A percentile compares a stretch with the other conserved stretches of the same genome.
Conservation (phyloP, 1,139 yeast genomes). For the Yamadazyma dendronema region DNA sequence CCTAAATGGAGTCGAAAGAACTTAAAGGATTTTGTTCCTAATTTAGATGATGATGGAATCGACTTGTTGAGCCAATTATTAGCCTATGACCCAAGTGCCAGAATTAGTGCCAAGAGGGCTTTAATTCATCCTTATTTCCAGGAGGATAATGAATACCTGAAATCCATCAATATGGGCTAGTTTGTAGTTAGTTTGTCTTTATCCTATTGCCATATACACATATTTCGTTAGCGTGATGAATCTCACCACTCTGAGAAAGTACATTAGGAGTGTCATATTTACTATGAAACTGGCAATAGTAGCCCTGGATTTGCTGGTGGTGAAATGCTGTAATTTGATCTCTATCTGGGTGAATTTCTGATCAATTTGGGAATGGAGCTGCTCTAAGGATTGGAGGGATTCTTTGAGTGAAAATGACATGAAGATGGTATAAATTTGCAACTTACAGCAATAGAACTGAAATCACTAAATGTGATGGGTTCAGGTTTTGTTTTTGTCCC, state of each 20-base stretch:
- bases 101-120: constrained; percentile 94
- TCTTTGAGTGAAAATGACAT: constrained; percentile 5
- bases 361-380: constrained; percentile 9
- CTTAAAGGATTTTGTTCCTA: constrained; percentile 72
- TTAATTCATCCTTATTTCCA: constrained; percentile 86
- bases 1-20: constrained; percentile 90
- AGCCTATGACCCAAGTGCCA: constrained; percentile 88
- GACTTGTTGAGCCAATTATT: constrained; percentile 78
- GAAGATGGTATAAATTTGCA: not conserved
- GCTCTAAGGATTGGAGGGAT: constrained; percentile 9
- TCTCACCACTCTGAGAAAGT: constrained; percentile 4
- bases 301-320: constrained; percentile 1
- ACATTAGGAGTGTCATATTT: constrained; percentile 7
- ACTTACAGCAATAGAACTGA: not conserved
- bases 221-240: not conserved
- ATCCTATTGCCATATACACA: constrained; percentile 3
- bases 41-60: constrained; percentile 76
- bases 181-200: not conserved
- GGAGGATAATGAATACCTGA: constrained; percentile 41
- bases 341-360: constrained; percentile 9
- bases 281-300: constrained; percentile 5
- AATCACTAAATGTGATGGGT: not conserved
- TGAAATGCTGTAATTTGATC: constrained; percentile 2
- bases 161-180: constrained; percentile 42
- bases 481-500: constrained; percentile 6